Evolutionary conservation across 306 rosid species (phyloP).

Genomic region (Parietaria judaica): DNA sequence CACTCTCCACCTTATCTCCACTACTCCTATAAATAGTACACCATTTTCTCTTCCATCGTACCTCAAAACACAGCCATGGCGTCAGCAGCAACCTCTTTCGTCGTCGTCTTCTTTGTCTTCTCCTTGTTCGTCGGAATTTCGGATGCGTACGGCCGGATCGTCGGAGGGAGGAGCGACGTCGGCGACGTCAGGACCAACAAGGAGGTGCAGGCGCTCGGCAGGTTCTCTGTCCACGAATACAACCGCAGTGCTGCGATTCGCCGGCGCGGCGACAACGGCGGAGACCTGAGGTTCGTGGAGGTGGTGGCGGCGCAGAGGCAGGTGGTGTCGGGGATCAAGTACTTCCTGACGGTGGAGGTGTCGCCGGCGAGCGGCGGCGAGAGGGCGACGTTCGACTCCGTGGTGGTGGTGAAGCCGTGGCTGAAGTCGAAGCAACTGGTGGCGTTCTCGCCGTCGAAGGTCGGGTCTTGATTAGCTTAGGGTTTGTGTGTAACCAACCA

Average conservation of each 20-base stretch:
- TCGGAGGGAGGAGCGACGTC: slow-evolving; percentile 47
- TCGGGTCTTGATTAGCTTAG: no score
- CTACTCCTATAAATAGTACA: no score
- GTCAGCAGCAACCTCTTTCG: slow-evolving; percentile 18
- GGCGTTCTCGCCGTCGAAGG: slow-evolving; percentile 36
- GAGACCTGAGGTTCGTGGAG: slow-evolving; percentile 33
- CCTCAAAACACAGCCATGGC: slow-evolving; percentile 10
- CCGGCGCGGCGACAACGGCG: slow-evolving; percentile 10
- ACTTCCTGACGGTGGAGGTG: slow-evolving; percentile 41
- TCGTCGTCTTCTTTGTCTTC: slow-evolving; percentile 17
- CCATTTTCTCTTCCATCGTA: no score
- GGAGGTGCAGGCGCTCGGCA: slow-evolving; percentile 69
- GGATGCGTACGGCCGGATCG: slow-evolving; percentile 22
- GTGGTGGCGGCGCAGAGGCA: slow-evolving; percentile 73
- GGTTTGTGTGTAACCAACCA: no score
- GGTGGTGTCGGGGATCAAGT: slow-evolving; percentile 67
- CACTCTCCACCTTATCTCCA: no score
- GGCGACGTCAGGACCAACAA: slow-evolving; percentile 43
- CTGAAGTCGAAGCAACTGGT: slow-evolving; percentile 40
- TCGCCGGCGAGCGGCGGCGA: slow-evolving; percentile 24
- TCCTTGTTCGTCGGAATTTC: slow-evolving; percentile 6
- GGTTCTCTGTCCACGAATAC: slow-evolving; percentile 68
- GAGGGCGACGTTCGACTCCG: slow-evolving; percentile 42
- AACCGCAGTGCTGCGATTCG: slow-evolving; percentile 19
- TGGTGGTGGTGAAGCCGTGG: slow-evolving; percentile 74